Base-by-base conservation (phyloP, 169 alveolate genomes). In the Cytauxzoon felis region DNA sequence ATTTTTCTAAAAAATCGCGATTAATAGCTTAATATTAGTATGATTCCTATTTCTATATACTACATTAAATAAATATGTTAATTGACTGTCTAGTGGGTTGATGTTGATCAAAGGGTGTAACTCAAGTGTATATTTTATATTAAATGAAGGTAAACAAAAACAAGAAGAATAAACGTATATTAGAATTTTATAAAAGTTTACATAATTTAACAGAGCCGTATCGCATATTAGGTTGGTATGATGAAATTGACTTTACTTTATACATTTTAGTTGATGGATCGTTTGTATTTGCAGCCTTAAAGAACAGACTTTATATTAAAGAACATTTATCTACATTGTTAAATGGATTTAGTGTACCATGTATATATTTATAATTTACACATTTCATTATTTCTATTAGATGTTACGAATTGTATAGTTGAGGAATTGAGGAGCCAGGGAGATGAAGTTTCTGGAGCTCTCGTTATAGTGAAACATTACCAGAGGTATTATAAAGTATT, bases 371-470 rank as follows among this genome's bases (percentile, higher is more conserved):
- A 48, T n/a, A n/a, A n/a, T 13, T 48, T 13, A 13, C 13, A 13
- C 57, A 48, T 49, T n/a, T 21, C n/a, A 18, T 16, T 21, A 21
- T 21, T 1, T 62, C 5, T n/a, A 42, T 32, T 57, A 71, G 78
- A 71, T 27, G 67, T 62, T 6, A 57, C 82, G 2, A 71, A 36
- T 30, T 71, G 82, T 48, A 71, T 71, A 7, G 19, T 71, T 9
- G 42, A 50, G 34, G 82, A 71, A 29, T 61, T 71, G 34, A 65
- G 71, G 13, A 60, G 54, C 57, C 61, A 62, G 82, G 82, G 82
- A 1, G 82, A 71, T 7, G 82, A 71, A 32, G 32, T 62, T 47
- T 52, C 71, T n/a, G 82, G 82, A 1, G 82, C 79, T 24, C 50
- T 40, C 26, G 8, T 54, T 29, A 32, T 53, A 7, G 19, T 71